phyloP scores from a whole-genome alignment of 108 stramenopile genomes.

The Nitzschia sp. region DNA sequence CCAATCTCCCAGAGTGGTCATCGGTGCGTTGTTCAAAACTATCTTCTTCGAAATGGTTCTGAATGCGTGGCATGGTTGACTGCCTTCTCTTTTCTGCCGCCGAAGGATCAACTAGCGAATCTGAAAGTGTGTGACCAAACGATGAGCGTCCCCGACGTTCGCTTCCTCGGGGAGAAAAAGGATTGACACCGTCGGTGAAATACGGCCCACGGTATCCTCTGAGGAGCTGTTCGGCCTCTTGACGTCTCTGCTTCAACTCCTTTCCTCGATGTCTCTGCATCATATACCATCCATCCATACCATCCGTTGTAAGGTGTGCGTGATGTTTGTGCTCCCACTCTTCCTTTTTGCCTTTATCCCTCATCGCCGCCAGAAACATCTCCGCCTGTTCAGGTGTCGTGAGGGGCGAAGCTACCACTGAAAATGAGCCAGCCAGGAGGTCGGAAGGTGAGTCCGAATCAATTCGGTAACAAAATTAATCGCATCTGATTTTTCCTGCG shows the following conservation, averaged over 20 bases:
- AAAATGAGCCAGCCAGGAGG: neutral
- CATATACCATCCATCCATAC: conserved; percentile 51
- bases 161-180: conserved; percentile 19
- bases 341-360: conserved; percentile 30
- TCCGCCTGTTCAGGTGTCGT: conserved; percentile 58
- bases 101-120: conserved; percentile 31
- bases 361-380: conserved; percentile 46
- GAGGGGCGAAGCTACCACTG: conserved; percentile 30
- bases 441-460: too few relatives aligned
- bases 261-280: conserved; percentile 46
- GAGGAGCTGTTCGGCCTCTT: conserved; percentile 54
- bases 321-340: conserved; percentile 30
- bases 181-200: neutral
- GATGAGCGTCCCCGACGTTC: conserved; percentile 11
- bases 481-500: too few relatives aligned
- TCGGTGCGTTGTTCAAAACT: neutral
- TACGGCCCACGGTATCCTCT: conserved; percentile 51
- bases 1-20: conserved; percentile 2
- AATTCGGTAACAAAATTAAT: too few relatives aligned
- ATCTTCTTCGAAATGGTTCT: conserved; percentile 11
- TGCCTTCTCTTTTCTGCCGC: conserved; percentile 15
- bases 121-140: conserved; percentile 17
- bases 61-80: conserved; percentile 23
- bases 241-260: conserved; percentile 41
- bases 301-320: conserved; percentile 30